Base-by-base conservation (phyloP, 2,329 filamentous ascomycete species). In the Cladophialophora bantiana region DNA sequence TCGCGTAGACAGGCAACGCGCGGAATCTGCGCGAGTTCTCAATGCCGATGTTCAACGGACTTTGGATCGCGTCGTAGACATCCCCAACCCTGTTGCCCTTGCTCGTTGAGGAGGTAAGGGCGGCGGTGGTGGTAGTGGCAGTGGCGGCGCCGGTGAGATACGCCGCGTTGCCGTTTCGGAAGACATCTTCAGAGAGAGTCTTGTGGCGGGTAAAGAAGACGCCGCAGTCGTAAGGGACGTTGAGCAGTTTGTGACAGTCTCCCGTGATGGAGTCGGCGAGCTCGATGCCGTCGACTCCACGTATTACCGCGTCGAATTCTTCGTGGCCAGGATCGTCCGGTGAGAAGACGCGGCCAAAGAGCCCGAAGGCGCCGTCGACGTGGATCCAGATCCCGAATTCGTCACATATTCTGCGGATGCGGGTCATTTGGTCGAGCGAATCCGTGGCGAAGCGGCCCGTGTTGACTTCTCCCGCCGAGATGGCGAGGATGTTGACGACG, bases 21-120 rank as follows among this genome's bases (percentile, higher is more conserved):
- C 94, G 88, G 81, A 97, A 96, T 5, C 94, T 89, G 45, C 94
- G 88, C 1, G 93, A 97, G 78, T 97, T 97, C 74, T 97, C 94
- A 20, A 97, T 83, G 20, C 93, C 93, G 64, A 95, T 87, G 78
- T 97, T 94, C 15, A 96, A 81, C 0, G 94, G 94, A 3, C 91
- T 94, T n/a, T 89, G 88, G 68, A 95, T 90, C 12, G 59, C 58
- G 45, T 55, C 53, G 56, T n/a, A 59, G 12, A 32, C 31, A 1
- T 71, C 74, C 62, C 77, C 74, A 57, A 74, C 68, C 66, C 75
- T 73, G 4, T 73, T 26, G 36, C 73, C 2, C 74, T 73, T 15
- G 77, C 76, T 34, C 13, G 61, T 58, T 5, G 53, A 53, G 26
- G 5, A 34, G 4, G 34, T n/a, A n/a, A 42, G 2, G n/a, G 40